A percentile compares a stretch with the other conserved stretches of the same genome.
Evolutionary conservation across 495 filamentous ascomycete genomes (phyloP).

Genomic region (Ramalina peruviana): DNA sequence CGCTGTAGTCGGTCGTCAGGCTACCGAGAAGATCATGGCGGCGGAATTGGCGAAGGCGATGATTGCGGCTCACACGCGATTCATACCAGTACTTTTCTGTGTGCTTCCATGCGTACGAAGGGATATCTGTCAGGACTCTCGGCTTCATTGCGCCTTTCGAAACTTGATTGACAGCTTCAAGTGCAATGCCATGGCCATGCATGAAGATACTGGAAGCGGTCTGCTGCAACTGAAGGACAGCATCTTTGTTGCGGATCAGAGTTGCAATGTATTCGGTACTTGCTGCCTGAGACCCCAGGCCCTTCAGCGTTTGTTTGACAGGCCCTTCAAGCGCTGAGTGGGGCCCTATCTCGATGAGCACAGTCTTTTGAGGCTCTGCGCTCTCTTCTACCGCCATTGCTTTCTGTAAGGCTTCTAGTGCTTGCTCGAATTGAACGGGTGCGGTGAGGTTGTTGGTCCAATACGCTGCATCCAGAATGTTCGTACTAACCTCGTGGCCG

Average conservation of each 20-base stretch:
- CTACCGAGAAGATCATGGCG: constrained; percentile 24
- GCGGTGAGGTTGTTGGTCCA: constrained; percentile 12
- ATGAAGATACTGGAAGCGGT: background rate
- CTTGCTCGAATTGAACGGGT: constrained; percentile 21
- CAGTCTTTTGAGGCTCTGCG: constrained; percentile 8
- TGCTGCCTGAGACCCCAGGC: background rate
- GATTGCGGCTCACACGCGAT: constrained; percentile 14
- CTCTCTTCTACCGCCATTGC: background rate
- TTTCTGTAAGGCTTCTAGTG: background rate
- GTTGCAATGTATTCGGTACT: background rate
- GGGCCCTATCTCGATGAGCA: constrained; percentile 36
- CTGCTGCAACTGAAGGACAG: background rate
- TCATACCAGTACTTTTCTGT: constrained; percentile 22
- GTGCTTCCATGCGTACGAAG: constrained; percentile 13
- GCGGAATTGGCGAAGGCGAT: constrained; percentile 12
- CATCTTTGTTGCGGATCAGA: background rate
- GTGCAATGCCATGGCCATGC: background rate
- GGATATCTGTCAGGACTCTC: background rate
- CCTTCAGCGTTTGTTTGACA: constrained; percentile 32
- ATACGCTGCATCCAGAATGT: background rate
- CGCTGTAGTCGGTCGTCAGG: constrained; percentile 10
- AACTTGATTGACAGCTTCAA: constrained; percentile 9
- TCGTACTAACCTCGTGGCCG: background rate
- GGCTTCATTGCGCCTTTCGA: constrained; percentile 8
- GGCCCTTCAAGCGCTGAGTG: constrained; percentile 40